A percentile compares a stretch with the other conserved stretches of the same genome.
phyloP scores from a whole-genome alignment of 2,329 filamentous ascomycete species.

The Diplocarpon rosae region DNA sequence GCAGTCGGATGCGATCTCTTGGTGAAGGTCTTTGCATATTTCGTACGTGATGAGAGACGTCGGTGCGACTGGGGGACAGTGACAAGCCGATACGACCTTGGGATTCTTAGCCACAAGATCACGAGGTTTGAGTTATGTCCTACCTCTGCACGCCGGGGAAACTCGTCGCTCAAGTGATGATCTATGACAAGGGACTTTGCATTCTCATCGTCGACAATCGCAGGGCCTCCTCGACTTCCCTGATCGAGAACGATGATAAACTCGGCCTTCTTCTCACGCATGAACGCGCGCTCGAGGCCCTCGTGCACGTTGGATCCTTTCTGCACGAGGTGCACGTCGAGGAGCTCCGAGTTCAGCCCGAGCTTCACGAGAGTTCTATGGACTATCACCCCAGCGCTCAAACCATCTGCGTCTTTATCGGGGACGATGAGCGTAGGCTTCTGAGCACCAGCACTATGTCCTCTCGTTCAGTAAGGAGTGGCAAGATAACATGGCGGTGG shows the following conservation, averaged over 20 bases:
- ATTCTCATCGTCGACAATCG: slow-evolving; percentile 39
- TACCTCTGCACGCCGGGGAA: slow-evolving; percentile 35
- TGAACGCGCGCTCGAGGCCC: slow-evolving; percentile 38
- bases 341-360: slow-evolving; percentile 40
- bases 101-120: slow-evolving; percentile 23
- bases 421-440: slow-evolving; percentile 50
- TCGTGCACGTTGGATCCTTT: slow-evolving; percentile 51
- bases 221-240: slow-evolving; percentile 44
- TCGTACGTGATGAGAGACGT: slow-evolving; percentile 53
- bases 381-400: slow-evolving; percentile 53
- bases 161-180: slow-evolving; percentile 48
- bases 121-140: neutral
- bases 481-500: neutral
- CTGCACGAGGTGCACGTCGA: slow-evolving; percentile 46
- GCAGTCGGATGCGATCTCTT: slow-evolving; percentile 36
- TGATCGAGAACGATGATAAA: slow-evolving; percentile 58
- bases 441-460: slow-evolving; percentile 36
- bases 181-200: slow-evolving; percentile 48
- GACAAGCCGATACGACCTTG: slow-evolving; percentile 48
- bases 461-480: neutral
- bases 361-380: slow-evolving; percentile 47
- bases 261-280: slow-evolving; percentile 38
- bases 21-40: slow-evolving; percentile 47
- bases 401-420: slow-evolving; percentile 59
- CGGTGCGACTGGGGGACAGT: slow-evolving; percentile 54